These are phyloP conservation scores for Takashimella tepidaria DNA, from an alignment of 1,284 basidiomycete genomes.

Conservation along the genomic window DNA sequence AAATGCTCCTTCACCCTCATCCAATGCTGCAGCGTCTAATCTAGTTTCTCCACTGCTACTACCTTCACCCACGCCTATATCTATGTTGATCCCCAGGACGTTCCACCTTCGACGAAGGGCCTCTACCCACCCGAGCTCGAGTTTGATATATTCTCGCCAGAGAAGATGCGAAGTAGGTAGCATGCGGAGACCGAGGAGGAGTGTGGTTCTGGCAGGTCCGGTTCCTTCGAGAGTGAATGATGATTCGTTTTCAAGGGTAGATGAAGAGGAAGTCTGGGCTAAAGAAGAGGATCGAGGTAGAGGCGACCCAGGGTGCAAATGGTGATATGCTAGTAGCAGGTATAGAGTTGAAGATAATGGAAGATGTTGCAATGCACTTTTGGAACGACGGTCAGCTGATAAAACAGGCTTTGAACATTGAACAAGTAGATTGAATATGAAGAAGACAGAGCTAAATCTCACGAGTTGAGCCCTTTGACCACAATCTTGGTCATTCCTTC, in stretches of 20 bases:
- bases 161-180: constrained; percentile 64
- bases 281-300: constrained; percentile 51
- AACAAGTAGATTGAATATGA: too few relatives aligned
- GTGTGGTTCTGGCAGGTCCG: constrained; percentile 66
- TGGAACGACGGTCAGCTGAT: too few relatives aligned
- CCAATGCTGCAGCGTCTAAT: constrained; percentile 20
- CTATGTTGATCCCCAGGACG: constrained; percentile 49
- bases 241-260: constrained; percentile 4
- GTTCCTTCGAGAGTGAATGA: constrained; percentile 45
- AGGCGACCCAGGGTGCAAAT: constrained; percentile 65
- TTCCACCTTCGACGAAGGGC: constrained; percentile 74
- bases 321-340: constrained; percentile 78
- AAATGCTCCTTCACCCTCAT: constrained; percentile 44
- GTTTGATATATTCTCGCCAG: constrained; percentile 83
- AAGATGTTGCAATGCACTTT: constrained; percentile 77
- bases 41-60: constrained; percentile 7
- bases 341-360: constrained; percentile 74
- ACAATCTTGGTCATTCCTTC: constrained; percentile 76
- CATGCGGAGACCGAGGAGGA: constrained; percentile 79
- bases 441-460: too few relatives aligned
- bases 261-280: constrained; percentile 2
- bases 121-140: constrained; percentile 87
- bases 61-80: constrained; percentile 1
- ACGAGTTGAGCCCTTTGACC: constrained; percentile 55
- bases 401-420: too few relatives aligned